Base-by-base conservation (phyloP, 352 stramenopile genomes). In the Pythium coloratum region DNA sequence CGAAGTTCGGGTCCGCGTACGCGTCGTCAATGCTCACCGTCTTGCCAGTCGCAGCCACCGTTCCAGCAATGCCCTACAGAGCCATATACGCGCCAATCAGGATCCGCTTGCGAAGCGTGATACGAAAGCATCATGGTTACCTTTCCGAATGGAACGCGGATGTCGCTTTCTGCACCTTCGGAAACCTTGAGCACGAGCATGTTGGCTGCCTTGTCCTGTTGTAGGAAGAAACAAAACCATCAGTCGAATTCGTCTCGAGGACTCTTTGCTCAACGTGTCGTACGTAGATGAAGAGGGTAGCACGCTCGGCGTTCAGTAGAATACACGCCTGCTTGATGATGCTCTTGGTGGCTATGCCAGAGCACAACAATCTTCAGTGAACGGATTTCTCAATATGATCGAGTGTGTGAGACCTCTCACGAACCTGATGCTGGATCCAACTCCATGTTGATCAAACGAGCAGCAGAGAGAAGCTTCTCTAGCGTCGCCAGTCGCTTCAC, bases 1-100 rank as follows among this genome's bases (percentile, higher is more conserved):
- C 93, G 68, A 99, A 99, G 58, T 91, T 91, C 1, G 84, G 71
- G 61, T 98, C 94, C n/a, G 91, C 69, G 68, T 98, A 98, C 1
- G 94, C 95, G 67, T 99, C 90, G 6, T 68, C 74, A 55, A 98
- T 96, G 72, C 97, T 97, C 59, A 97, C 80, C 0, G 81, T 63
- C 56, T 93, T 84, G 38, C 86, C 86, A 0, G 79, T 96, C 18
- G 77, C 74, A 0, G 92, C 91, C 16, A 97, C 92, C 5, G 80
- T 90, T 6, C 94, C 95, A 28, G 91, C 90, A 53, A 98, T 92
- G 14, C 94, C 94, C 78, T 95, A 24, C 6, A n/a, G 9, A 16
- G 24, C 42, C 12, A 30, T 3, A 6, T 28, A 13, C 8, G 8
- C 12, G 34, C 34, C 28, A 30, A 40, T 40, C 3, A 40, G 34